phyloP scores from a whole-genome alignment of 2,329 filamentous ascomycete species.

The Clarireedia paspali region DNA sequence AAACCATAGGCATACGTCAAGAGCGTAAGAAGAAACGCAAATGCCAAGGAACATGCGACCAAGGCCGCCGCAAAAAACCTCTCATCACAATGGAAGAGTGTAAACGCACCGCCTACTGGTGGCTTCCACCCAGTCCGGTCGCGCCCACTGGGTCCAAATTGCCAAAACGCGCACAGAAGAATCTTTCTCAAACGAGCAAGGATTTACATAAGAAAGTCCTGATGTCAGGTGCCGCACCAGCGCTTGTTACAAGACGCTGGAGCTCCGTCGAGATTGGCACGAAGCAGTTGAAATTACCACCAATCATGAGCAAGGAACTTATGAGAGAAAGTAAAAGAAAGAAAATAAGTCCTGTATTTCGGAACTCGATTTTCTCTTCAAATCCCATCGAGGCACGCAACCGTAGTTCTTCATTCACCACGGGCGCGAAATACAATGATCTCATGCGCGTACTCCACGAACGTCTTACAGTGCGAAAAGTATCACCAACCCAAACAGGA shows the following conservation, averaged over 20 bases:
- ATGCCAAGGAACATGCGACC: constrained; percentile 6
- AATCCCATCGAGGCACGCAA: constrained; percentile 4
- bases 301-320: neutral
- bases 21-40: neutral
- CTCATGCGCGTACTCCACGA: constrained; percentile 19
- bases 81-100: neutral
- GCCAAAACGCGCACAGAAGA: neutral
- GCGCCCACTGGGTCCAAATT: constrained; percentile 12
- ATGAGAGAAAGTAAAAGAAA: neutral
- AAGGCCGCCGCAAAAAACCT: neutral
- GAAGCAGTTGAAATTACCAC: constrained; percentile 2
- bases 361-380: neutral
- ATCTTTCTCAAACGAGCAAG: neutral
- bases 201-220: neutral
- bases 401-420: constrained; percentile 13
- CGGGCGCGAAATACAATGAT: constrained; percentile 13
- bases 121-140: constrained; percentile 9
- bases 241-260: constrained; percentile 19
- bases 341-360: neutral
- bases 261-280: constrained; percentile 22
- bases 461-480: constrained; percentile 16
- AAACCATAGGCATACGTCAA: constrained; percentile 7
- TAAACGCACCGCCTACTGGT: constrained; percentile 6
- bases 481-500: constrained; percentile 4
- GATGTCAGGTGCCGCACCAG: constrained; percentile 2